Evolutionary conservation across 1,284 basidiomycete genomes (phyloP).

Genomic region (Heterobasidion occidentale): DNA sequence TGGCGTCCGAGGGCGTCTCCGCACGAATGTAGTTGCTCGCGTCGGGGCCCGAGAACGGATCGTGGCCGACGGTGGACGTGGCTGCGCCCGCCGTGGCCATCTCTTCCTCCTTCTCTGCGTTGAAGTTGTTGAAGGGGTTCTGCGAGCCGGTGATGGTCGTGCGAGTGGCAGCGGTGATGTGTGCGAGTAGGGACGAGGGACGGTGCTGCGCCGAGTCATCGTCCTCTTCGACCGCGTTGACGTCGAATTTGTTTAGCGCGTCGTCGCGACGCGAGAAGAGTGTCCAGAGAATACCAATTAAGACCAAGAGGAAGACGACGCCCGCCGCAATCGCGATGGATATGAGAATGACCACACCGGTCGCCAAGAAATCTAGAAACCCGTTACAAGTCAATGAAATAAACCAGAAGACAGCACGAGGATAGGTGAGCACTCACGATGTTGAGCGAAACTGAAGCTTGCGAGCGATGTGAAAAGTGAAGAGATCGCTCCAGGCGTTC

Average conservation of each 20-base stretch:
- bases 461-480: conserved; percentile 78
- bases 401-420: conserved; percentile 1
- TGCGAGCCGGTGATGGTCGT: conserved; percentile 62
- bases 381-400: conserved; percentile 6
- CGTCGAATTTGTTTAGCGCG: conserved; percentile 50
- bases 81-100: conserved; percentile 17
- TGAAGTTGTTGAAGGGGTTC: conserved; percentile 40
- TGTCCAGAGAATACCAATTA: conserved; percentile 87
- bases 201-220: conserved; percentile 67
- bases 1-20: conserved; percentile 71
- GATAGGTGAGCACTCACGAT: conserved; percentile 40
- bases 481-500: conserved; percentile 66
- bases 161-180: conserved; percentile 82
- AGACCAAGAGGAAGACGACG: conserved; percentile 85
- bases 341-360: conserved; percentile 92
- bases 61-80: conserved; percentile 26
- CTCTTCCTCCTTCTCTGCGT: conserved; percentile 45
- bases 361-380: conserved; percentile 72
- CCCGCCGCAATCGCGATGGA: conserved; percentile 96
- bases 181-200: conserved; percentile 74
- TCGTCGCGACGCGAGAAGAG: conserved; percentile 76
- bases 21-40: conserved; percentile 67
- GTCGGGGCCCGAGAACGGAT: conserved; percentile 58
- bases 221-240: conserved; percentile 56
- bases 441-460: conserved; percentile 67